Conservation (phyloP, 1,139 yeast species). For the Geotrichum macrosporum region DNA sequence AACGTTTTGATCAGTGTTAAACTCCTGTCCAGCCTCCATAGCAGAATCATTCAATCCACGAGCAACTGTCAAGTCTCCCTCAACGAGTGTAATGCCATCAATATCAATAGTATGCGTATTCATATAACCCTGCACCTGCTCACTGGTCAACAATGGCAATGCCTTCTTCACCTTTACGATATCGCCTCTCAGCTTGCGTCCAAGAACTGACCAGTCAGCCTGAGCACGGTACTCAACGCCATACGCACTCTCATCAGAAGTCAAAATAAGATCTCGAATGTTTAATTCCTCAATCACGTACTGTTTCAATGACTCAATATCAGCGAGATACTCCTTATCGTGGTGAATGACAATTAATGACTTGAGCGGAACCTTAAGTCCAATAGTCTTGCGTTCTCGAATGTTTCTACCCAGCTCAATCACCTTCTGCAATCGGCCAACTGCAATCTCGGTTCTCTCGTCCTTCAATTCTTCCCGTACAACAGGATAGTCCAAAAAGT, state of each 20-base stretch:
- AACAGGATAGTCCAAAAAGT: conserved; percentile 82
- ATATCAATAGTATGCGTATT: conserved; percentile 71
- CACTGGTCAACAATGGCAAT: conserved; percentile 73
- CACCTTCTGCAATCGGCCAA: conserved; percentile 93
- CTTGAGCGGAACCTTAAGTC: conserved; percentile 92
- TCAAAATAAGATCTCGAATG: conserved; percentile 79
- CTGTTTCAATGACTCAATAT: conserved; percentile 68
- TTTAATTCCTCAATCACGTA: conserved; percentile 90
- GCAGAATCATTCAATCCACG: conserved; percentile 76
- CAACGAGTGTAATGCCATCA: conserved; percentile 81
- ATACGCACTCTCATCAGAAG: conserved; percentile 85
- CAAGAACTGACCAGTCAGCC: conserved; percentile 98
- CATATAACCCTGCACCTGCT: conserved; percentile 74
- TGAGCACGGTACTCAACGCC: conserved; percentile 90
- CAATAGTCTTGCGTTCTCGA: conserved; percentile 91
- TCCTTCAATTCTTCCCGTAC: conserved; percentile 83
- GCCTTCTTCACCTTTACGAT: conserved; percentile 93
- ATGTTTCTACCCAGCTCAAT: conserved; percentile 94
- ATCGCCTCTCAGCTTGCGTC: conserved; percentile 93
- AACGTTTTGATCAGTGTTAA: conserved; percentile 84
- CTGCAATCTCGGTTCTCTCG: conserved; percentile 66
- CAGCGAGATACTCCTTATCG: conserved; percentile 67
- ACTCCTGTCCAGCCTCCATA: conserved; percentile 64
- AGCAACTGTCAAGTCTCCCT: conserved; percentile 84
- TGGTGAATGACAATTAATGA: conserved; percentile 81